Evolutionary conservation across 768 basidiomycete genomes (phyloP), one percentile per base, ranked within the genome.

Genomic region (Arthromyces matolae): DNA sequence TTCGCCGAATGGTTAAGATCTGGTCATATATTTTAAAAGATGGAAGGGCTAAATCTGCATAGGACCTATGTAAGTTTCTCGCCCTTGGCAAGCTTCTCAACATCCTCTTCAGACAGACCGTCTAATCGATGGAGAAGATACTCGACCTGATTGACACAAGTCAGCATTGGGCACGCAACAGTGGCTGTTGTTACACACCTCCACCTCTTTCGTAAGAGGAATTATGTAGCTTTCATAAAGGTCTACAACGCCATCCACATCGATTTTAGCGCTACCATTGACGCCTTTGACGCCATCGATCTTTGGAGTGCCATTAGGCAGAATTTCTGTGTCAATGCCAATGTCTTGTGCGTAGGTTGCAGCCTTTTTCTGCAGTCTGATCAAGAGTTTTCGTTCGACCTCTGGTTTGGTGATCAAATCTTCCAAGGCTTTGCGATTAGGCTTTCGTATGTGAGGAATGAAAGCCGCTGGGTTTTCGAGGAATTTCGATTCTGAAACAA

Each of bases 401-500:
- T 89, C 95, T 0, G 96, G 93, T 64, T 98, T 98, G n/a, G 93
- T 94, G 62, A 99, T 97, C 36, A 99, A 71, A 0, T 69, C 83
- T 7, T 88, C 91, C 18, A 99, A 77, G 7, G 83, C 87, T 32
- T 79, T 68, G 14, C 81, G 80, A 64, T 98, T 87, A 8, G 84
- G 84, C 3, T 77, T 77, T 29, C 78, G 77, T 60, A 99, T 99
- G 67, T 94, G 93, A 0, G 94, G 93, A 47, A 99, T 79, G 67
- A 97, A 99, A 8, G 84, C 82, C 28, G 84, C 73, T 16, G 96
- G 95, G 51, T 89, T 73, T 24, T 81, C 78, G n/a, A 77, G 64
- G 72, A 99, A 99, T 64, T 99, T 99, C 22, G 90, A 89, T 69
- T 99, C 96, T 4, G 94, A 93, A 5, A 99, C 96, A 64, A 99